Evolutionary conservation across 2,329 filamentous ascomycete genomes (phyloP).

Genomic region (Colletotrichum aenigma): DNA sequence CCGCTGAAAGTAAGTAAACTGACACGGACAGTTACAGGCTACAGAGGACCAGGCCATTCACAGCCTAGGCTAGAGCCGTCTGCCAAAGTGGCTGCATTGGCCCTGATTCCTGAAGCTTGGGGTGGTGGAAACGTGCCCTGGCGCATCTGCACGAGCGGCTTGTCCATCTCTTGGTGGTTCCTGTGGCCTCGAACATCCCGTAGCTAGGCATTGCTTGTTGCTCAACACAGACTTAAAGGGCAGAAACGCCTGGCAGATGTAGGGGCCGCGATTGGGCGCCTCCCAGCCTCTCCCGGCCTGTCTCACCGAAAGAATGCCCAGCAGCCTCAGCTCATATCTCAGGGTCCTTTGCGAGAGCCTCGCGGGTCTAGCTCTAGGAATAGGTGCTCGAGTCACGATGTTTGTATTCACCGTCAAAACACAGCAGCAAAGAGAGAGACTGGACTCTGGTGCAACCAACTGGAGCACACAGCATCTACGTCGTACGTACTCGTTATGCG

Average conservation of each 20-base stretch:
- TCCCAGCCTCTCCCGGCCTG: neutral
- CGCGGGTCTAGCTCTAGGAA: neutral
- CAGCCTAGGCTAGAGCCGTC: neutral
- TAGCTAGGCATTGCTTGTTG: neutral
- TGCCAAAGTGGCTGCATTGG: neutral
- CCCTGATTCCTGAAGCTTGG: neutral
- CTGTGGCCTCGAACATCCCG: neutral
- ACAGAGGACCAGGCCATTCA: neutral
- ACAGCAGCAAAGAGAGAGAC: neutral
- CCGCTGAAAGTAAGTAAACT: neutral
- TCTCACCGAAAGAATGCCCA: slow-evolving; percentile 14
- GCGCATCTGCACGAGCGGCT: neutral
- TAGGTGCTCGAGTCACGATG: neutral
- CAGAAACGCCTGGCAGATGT: neutral
- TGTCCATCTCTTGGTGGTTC: slow-evolving; percentile 7
- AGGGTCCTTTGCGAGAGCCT: neutral
- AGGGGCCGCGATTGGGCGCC: neutral
- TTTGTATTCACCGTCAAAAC: neutral
- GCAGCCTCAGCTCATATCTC: neutral
- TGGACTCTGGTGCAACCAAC: neutral
- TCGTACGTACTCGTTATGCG: slow-evolving; percentile 9
- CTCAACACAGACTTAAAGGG: neutral
- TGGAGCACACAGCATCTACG: neutral
- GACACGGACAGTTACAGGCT: neutral
- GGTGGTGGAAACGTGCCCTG: neutral